A percentile compares a stretch with the other conserved stretches of the same genome.
Conservation (phyloP, 768 basidiomycete species). For the Calocera cornea region DNA sequence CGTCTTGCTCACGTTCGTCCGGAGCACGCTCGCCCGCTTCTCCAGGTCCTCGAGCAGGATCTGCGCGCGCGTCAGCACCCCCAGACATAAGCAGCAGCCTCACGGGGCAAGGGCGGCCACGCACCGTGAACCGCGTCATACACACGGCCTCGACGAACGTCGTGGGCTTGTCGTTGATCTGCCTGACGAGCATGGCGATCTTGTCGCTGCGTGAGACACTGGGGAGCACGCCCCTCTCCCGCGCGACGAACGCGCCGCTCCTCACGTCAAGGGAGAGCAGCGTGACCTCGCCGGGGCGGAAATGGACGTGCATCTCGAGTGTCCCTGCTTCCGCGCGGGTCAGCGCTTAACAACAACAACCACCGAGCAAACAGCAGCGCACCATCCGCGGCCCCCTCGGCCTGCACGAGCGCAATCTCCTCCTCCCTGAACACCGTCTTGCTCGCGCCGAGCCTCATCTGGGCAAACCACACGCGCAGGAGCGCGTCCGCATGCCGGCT, state of each 20-base stretch:
- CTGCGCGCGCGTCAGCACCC: conserved; percentile 28
- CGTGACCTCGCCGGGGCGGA: conserved; percentile 66
- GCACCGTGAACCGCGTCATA: conserved; percentile 47
- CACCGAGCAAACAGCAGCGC: conserved; percentile 13
- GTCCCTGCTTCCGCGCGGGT: conserved; percentile 31
- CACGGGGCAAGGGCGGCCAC: no score
- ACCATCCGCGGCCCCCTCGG: conserved; percentile 53
- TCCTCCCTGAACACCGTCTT: background rate
- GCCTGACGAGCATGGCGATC: conserved; percentile 44
- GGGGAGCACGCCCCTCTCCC: conserved; percentile 69
- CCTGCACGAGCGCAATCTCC: conserved; percentile 13
- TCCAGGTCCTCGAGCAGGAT: conserved; percentile 72
- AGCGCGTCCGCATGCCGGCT: conserved; percentile 39
- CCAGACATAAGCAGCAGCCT: no score
- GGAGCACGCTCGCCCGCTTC: conserved; percentile 53
- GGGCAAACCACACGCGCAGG: conserved; percentile 20
- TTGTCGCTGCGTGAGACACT: conserved; percentile 58
- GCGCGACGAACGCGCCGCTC: conserved; percentile 63
- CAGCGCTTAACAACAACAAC: background rate
- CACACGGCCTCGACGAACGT: conserved; percentile 44
- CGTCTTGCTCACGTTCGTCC: background rate
- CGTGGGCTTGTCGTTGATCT: conserved; percentile 56
- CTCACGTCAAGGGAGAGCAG: conserved; percentile 65
- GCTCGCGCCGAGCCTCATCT: conserved; percentile 30
- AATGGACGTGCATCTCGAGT: conserved; percentile 48